A percentile compares a stretch with the other conserved stretches of the same genome.
Conservation (phyloP, 169 alveolate genomes). For the Cryptosporidium viatorum region DNA sequence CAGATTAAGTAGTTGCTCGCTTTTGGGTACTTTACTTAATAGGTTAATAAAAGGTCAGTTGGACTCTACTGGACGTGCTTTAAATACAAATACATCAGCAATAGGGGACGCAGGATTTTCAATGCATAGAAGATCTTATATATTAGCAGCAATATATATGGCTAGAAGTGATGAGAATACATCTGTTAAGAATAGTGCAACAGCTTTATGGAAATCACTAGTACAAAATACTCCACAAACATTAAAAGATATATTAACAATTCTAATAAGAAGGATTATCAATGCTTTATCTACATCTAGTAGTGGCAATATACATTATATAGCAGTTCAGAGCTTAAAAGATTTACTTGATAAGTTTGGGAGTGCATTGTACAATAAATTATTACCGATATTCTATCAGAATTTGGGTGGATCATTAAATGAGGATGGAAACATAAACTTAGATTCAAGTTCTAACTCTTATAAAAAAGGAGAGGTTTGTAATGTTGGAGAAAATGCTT, state of each 20-base stretch:
- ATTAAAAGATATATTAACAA: slow-evolving; percentile 79
- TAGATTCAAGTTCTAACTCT: background rate
- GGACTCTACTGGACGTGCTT: slow-evolving; percentile 73
- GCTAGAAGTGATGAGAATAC: slow-evolving; percentile 79
- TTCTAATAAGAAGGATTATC: slow-evolving; percentile 77
- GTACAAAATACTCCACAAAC: slow-evolving; percentile 84
- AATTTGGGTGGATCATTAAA: slow-evolving; percentile 45
- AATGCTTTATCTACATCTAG: slow-evolving; percentile 66
- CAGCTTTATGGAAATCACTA: slow-evolving; percentile 79
- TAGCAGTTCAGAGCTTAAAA: slow-evolving; percentile 41
- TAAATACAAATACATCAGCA: slow-evolving; percentile 39
- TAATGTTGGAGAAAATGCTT: background rate
- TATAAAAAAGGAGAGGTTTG: background rate
- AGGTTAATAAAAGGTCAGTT: slow-evolving; percentile 77
- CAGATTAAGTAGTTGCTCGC: slow-evolving; percentile 78
- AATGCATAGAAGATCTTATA: slow-evolving; percentile 80
- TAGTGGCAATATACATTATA: slow-evolving; percentile 3
- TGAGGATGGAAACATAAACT: background rate
- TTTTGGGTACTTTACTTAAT: slow-evolving; percentile 81
- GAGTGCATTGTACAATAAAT: slow-evolving; percentile 22
- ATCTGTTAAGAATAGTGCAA: slow-evolving; percentile 80
- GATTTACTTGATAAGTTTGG: slow-evolving; percentile 61
- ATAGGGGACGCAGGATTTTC: slow-evolving; percentile 78
- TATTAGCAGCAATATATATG: slow-evolving; percentile 81
- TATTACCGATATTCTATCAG: slow-evolving; percentile 63